Base-by-base conservation (phyloP, 768 basidiomycete species). In the Guyanaporus albipodus region DNA sequence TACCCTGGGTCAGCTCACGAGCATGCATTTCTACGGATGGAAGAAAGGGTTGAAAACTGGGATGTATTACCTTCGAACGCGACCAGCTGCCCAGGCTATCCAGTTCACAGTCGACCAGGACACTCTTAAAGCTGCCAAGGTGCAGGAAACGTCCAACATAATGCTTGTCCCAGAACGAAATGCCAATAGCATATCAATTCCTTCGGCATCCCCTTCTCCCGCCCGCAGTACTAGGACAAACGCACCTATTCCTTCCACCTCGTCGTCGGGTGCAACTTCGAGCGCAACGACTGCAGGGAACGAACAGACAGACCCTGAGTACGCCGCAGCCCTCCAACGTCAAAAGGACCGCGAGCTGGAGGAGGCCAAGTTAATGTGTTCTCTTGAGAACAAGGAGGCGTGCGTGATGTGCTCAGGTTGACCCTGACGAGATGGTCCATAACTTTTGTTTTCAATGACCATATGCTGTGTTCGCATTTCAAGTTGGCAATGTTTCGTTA, bases 1-100 rank as follows among this genome's bases (percentile, higher is more conserved):
- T 24, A 91, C 91, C 4, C 73, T 85, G 48, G 91, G 91, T 8
- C 95, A 99, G 67, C 74, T 99, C 52, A 94, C 92, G 31, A 88
- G 85, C 51, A 93, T 93, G 91, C 92, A 94, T 68, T 95, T 94
- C 75, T 97, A 97, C 64, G 96, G 93, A n/a, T 98, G 96, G 96
- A 95, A 95, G 79, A 91, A 91, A 72, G 96, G 96, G 27, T 72
- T 99, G 62, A 99, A 99, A 50, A 99, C 96, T 1, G 96, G 95
- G 56, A 94, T 95, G 90, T 93, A 92, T 72, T 98, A 99, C 69
- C 78, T 99, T 40, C 82, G 96, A 44, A 97, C 96, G 28, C 80
- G 91, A 42, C 91, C 96, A 5, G 93, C 94, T 8, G 90, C 91
- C 11, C 86, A 91, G 61, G 96, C 96, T 41, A 94, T 95, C 65